Evolutionary conservation across 2,329 filamentous ascomycete genomes (phyloP).

Genomic region (Lizonia empirigonia): DNA sequence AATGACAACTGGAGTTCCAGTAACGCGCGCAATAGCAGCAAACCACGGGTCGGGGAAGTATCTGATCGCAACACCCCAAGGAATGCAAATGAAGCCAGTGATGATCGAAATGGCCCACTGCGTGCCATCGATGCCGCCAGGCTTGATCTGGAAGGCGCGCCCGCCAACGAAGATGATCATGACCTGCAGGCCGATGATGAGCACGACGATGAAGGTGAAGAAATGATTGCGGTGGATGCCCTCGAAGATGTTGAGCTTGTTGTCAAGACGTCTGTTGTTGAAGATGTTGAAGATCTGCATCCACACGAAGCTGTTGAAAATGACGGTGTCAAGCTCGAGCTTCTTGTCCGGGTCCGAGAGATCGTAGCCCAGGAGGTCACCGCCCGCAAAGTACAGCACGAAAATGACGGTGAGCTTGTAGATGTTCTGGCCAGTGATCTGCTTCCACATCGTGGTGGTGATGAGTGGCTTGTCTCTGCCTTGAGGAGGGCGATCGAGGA

Average conservation of each 20-base stretch:
- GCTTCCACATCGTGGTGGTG: constrained; percentile 64
- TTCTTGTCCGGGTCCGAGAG: constrained; percentile 39
- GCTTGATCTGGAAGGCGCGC: constrained; percentile 59
- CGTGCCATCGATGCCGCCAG: constrained; percentile 54
- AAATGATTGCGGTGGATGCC: constrained; percentile 62
- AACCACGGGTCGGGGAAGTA: constrained; percentile 57
- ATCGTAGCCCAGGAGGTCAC: constrained; percentile 60
- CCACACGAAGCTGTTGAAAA: constrained; percentile 75
- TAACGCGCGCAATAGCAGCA: constrained; percentile 25
- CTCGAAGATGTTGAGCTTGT: constrained; percentile 66
- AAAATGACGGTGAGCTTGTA: constrained; percentile 66
- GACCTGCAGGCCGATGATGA: constrained; percentile 64
- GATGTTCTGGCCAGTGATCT: constrained; percentile 66
- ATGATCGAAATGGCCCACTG: constrained; percentile 67
- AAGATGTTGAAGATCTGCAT: constrained; percentile 75
- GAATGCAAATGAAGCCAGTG: constrained; percentile 58
- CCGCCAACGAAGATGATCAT: constrained; percentile 65
- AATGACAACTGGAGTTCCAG: constrained; percentile 32
- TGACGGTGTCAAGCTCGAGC: constrained; percentile 63
- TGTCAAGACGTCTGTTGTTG: constrained; percentile 68
- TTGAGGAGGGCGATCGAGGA: constrained; percentile 87
- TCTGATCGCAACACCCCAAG: constrained; percentile 58
- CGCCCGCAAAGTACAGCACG: constrained; percentile 65
- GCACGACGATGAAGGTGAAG: constrained; percentile 62
- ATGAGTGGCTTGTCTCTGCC: constrained; percentile 90